These are phyloP conservation scores for Fomitopsis schrenkii DNA, from an alignment of 1,284 basidiomycete genomes.

Conservation along the genomic window DNA sequence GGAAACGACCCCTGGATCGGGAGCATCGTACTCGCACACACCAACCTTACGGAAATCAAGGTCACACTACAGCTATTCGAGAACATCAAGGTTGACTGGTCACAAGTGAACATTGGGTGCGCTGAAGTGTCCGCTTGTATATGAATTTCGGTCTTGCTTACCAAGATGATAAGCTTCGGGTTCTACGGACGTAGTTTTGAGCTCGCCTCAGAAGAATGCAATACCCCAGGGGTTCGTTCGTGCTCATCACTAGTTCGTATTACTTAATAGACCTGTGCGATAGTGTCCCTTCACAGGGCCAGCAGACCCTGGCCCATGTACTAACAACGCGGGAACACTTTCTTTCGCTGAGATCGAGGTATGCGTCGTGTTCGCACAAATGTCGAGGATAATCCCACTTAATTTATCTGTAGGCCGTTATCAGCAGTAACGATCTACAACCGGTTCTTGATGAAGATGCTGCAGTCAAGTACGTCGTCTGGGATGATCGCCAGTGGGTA, in stretches of 20 bases:
- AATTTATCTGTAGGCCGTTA: constrained; percentile 2
- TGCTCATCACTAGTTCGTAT: not conserved
- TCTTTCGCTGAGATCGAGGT: constrained; percentile 10
- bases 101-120: not conserved
- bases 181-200: constrained; percentile 15
- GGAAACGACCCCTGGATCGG: constrained; percentile 6
- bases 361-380: not conserved
- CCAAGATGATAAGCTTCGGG: constrained; percentile 8
- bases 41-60: constrained; percentile 17
- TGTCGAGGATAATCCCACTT: too few species aligned
- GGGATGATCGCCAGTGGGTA: not conserved
- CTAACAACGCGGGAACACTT: constrained; percentile 8
- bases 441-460: constrained; percentile 8
- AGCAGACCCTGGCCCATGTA: constrained; percentile 8
- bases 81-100: constrained; percentile 9
- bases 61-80: constrained; percentile 13
- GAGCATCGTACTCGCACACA: constrained; percentile 8
- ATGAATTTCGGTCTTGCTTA: not conserved
- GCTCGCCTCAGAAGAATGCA: not conserved
- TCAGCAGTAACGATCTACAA: not conserved
- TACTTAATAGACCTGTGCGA: not conserved
- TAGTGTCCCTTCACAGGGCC: constrained; percentile 10
- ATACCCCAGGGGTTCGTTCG: not conserved
- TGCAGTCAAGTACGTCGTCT: constrained; percentile 9
- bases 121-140: not conserved